Evolutionary conservation across 306 rosid genomes (phyloP), one percentile per base, ranked within the genome.

Genomic region (Sophora flavescens): DNA sequence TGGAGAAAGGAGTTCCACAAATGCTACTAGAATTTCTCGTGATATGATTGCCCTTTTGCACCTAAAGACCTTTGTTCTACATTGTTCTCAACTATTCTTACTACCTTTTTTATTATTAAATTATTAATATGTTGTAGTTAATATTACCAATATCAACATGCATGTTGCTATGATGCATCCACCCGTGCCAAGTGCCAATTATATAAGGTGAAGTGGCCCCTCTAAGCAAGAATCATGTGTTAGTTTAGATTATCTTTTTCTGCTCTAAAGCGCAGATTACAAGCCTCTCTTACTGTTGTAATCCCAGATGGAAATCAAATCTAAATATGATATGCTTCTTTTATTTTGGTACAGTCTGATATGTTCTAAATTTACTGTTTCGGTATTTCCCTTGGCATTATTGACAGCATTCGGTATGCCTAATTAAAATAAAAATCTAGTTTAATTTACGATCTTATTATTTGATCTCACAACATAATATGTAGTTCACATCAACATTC

Each of bases 61-160:
- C 5, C 51, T n/a, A 17, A 63, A 68, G 17, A 16, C 50, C 35
- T 16, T 35, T 17, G 3, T 53, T 59, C 67, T 50, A 8, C 56
- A 6, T 32, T 56, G 74, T 69, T 75, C 63, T 63, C 15, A 22
- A 58, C 62, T 30, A 22, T 5, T 59, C n/a, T 3, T 16, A 58
- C 69, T 6, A 2, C 5, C 13, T 8, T 13, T 38, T 35, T n/a
- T 11, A 8, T 41, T 13, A 60, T 15, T 61, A 16, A 6, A 22
- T 15, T 32, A 1, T 57, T 2, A 41, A 17, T 35, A 6, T 35
- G 4, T 4, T 18, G 15, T 54, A 0, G 11, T 36, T 53, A 0
- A 13, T 11, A 30, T n/a, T 69, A 32, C 11, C 45, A 15, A 32
- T 15, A 33, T 10, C 42, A 33, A 15, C 15, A 12, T 56, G 56